These are phyloP conservation scores for Hortiboletus flavorubellus DNA, from an alignment of 768 basidiomycete species.

Conservation along the genomic window DNA sequence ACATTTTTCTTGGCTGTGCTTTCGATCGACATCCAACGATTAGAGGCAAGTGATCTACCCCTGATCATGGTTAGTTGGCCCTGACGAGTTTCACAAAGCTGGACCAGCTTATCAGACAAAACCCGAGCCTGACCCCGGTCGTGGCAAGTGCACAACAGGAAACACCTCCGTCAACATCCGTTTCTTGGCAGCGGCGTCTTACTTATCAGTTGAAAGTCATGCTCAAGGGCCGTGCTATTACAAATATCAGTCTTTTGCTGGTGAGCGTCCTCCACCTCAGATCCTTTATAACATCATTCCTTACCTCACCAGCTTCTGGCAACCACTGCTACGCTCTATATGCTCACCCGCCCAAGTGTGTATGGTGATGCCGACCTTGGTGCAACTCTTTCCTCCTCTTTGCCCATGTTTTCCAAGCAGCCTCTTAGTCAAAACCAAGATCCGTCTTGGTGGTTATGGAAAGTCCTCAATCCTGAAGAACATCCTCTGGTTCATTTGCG, in stretches of 20 bases:
- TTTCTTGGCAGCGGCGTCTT: conserved; percentile 33
- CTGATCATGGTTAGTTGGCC: neutral
- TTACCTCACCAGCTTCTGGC: conserved; percentile 58
- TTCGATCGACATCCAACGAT: conserved; percentile 91
- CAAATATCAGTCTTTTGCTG: conserved; percentile 78
- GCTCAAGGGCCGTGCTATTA: conserved; percentile 64
- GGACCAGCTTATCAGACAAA: conserved; percentile 80
- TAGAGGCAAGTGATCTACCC: conserved; percentile 56
- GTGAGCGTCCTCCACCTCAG: conserved; percentile 38
- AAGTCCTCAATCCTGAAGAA: conserved; percentile 66
- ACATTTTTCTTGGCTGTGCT: conserved; percentile 94
- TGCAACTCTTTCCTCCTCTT: conserved; percentile 15
- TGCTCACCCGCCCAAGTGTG: conserved; percentile 56
- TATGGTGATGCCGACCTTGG: conserved; percentile 26
- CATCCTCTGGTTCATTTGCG: conserved; percentile 70
- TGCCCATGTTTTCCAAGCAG: conserved; percentile 34
- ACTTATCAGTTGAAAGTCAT: conserved; percentile 36
- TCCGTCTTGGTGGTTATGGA: conserved; percentile 72
- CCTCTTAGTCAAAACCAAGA: conserved; percentile 35
- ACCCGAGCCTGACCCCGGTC: conserved; percentile 51
- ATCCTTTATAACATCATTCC: neutral
- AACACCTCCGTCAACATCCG: conserved; percentile 15
- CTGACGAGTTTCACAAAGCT: conserved; percentile 45
- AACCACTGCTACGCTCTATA: conserved; percentile 71
- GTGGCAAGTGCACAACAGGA: conserved; percentile 28